A percentile compares a stretch with the other conserved stretches of the same genome.
These are phyloP conservation scores for Acanthamoeba royreba DNA, from an alignment of 208 protist genomes.

Conservation along the genomic window DNA sequence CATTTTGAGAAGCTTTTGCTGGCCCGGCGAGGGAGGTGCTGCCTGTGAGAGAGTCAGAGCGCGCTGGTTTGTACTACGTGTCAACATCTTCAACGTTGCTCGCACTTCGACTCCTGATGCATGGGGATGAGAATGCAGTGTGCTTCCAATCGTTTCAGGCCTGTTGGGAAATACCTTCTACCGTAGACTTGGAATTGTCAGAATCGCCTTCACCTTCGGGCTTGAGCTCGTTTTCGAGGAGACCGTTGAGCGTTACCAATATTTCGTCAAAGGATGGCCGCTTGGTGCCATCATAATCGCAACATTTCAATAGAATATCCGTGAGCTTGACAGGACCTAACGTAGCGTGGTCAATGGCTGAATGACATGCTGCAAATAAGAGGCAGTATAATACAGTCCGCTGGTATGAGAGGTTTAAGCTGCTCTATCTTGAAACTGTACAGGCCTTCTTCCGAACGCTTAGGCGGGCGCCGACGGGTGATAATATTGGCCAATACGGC, in stretches of 20 bases:
- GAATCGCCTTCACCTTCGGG: neutral
- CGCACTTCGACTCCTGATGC: neutral
- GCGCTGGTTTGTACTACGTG: neutral
- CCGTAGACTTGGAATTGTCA: neutral
- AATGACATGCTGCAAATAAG: neutral
- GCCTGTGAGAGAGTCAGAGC: neutral
- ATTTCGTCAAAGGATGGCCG: neutral
- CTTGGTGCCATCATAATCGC: neutral
- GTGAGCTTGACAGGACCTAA: neutral
- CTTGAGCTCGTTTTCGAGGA: neutral
- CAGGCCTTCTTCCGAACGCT: neutral
- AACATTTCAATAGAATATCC: neutral
- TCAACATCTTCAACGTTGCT: neutral
- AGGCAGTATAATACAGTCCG: neutral
- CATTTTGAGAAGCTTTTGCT: constrained; percentile 1
- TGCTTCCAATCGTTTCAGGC: too few relatives aligned
- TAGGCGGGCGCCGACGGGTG: neutral
- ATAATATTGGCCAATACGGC: neutral
- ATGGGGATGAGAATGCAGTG: neutral
- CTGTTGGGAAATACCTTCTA: neutral
- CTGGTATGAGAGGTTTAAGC: neutral
- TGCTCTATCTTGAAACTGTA: neutral
- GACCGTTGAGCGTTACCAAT: neutral
- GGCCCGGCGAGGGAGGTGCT: neutral
- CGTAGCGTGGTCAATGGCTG: neutral